Evolutionary conservation across 306 rosid genomes (phyloP), one percentile per base, ranked within the genome.

Genomic region (Quercus agrifolia): DNA sequence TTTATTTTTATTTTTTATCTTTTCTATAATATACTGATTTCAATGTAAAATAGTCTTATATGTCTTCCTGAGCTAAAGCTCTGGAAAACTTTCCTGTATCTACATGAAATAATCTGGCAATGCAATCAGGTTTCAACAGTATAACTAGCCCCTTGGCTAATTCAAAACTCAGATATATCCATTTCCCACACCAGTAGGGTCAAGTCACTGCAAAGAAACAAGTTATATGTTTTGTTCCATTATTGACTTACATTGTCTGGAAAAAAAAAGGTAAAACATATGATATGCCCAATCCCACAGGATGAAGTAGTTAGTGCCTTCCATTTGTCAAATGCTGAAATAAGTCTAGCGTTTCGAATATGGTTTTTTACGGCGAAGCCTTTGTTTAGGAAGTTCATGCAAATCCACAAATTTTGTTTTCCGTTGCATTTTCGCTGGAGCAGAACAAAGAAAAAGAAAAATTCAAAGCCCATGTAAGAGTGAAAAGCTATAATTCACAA

Each of bases 371-470:
- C 74, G 77, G 23, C 75, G 68, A 18, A 67, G 49, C 21, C 84
- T 75, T 17, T 87, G 91, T 83, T 80, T 90, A 3, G 90, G 91
- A 66, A 89, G 78, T 68, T 85, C 88, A 17, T 41, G 84, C 74
- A 83, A 56, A 19, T 83, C 92, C 83, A 85, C 82, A 5, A 86
- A 85, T 58, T 86, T 87, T 52, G 81, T 84, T 5, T 82, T 85
- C 57, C 88, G 75, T 78, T 80, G 82, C 84, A 80, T 90, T 85
- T 79, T 89, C 38, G 86, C 97, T 91, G 91, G 41, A 33, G 55
- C 28, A 27, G 27, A 52, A 28, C 75, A 75, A 14, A 33, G 5
- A 72, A 10, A 4, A 2, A 38, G 28, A 30, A 5, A 6, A 13
- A 41, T 4, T 25, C 23, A 5, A 63, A 41, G 3, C 28, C 57